Percentiles rank a stretch among this genome's conserved stretches.
Conservation (phyloP, 331 rosid species). For the Quercus tomentella region DNA sequence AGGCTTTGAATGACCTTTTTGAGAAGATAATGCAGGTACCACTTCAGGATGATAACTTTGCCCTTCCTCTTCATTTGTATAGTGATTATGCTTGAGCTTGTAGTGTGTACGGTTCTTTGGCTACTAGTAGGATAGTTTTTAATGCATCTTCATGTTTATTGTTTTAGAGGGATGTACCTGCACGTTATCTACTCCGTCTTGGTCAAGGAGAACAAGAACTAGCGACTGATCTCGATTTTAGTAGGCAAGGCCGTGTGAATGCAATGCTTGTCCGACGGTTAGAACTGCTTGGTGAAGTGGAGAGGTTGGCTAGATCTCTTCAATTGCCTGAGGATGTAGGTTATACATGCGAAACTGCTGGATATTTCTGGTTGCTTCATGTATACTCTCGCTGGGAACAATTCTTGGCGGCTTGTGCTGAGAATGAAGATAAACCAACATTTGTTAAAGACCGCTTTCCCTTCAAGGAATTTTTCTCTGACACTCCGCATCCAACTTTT, state of each 20-base stretch:
- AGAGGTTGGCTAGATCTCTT: conserved; percentile 91
- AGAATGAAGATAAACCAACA: conserved; percentile 58
- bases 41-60: not conserved
- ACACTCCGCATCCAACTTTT: conserved; percentile 63
- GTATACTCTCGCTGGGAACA: conserved; percentile 97
- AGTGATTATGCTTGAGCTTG: not conserved
- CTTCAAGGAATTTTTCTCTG: conserved; percentile 82
- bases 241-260: conserved; percentile 98
- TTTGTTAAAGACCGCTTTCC: conserved; percentile 87
- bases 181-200: conserved; percentile 98
- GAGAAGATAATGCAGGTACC: conserved; percentile 93
- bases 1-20: conserved; percentile 92
- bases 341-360: conserved; percentile 98
- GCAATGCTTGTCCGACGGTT: conserved; percentile 91
- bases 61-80: not conserved
- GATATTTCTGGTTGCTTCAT: conserved; percentile 98
- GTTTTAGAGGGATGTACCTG: conserved; percentile 96
- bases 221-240: conserved; percentile 97
- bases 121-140: not conserved
- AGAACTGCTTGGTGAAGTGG: conserved; percentile 89
- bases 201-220: conserved; percentile 99
- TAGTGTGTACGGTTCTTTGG: not conserved
- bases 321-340: conserved; percentile 98
- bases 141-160: conserved; percentile 7
- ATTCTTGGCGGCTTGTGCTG: conserved; percentile 77